Evolutionary conservation across 495 filamentous ascomycete genomes (phyloP).

Genomic region (Aspergillus indologenus): DNA sequence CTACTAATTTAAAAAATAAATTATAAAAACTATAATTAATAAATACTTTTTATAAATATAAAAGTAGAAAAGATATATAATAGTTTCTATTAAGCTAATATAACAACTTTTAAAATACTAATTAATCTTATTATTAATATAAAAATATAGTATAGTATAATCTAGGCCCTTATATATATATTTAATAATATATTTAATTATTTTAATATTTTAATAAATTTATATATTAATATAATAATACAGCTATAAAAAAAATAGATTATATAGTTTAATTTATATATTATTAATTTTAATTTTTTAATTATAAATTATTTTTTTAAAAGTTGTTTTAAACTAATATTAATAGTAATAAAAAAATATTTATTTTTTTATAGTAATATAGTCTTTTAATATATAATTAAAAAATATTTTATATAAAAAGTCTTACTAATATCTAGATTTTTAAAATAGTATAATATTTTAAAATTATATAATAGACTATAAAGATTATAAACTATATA

Average conservation of each 20-base stretch:
- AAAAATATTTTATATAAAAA: not conserved
- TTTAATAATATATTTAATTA: not conserved
- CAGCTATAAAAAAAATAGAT: not conserved
- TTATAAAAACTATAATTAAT: too few species aligned
- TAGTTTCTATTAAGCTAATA: not conserved
- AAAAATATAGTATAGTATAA: not conserved
- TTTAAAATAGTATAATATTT: too few species aligned
- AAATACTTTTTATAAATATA: not conserved
- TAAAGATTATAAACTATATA: too few species aligned
- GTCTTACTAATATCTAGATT: not conserved
- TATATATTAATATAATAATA: not conserved
- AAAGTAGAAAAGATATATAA: conserved; percentile 3
- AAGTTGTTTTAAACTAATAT: too few species aligned
- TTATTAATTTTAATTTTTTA: not conserved
- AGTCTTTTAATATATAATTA: not conserved
- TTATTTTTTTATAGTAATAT: too few species aligned
- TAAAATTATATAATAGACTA: too few species aligned
- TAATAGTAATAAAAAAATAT: too few species aligned
- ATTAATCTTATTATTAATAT: not conserved
- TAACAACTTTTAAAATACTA: conserved; percentile 1
- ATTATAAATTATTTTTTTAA: not conserved
- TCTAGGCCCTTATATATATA: not conserved
- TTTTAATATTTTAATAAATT: not conserved
- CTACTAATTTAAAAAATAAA: too few species aligned
- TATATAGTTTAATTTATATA: too few species aligned